Evolutionary conservation across 345 rosid genomes (phyloP), one percentile per base, ranked within the genome.

Genomic region (Melastoma malabathricum): DNA sequence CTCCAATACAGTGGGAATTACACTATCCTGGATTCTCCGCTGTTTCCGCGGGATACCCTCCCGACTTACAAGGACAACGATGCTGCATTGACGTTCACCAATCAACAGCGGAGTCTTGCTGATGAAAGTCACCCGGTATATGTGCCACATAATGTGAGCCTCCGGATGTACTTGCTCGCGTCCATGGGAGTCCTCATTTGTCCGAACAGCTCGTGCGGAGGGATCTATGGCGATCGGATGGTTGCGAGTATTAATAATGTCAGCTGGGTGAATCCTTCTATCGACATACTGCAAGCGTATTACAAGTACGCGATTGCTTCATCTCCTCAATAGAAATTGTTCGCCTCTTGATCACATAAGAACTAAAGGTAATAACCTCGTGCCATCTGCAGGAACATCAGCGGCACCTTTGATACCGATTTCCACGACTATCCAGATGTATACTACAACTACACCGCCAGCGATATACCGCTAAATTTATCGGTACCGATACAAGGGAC

Each of bases 271-370:
- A n/a, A 19, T 19, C 62, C 62, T 4, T 39, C 57, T 3, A 52
- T 18, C 12, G 60, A 64, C 18, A 22, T 57, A 44, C 45, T 64
- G 9, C 58, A 58, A 52, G 68, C 64, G 13, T 65, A 65, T 15
- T 54, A 62, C 23, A 13, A 47, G 60, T 55, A 51, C n/a, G 14
- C 17, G 25, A 13, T 25, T 3, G 27, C 4, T 59, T 44, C 15
- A 34, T 27, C 10, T 22, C 44, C n/a, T n/a, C n/a, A n/a, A n/a
- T n/a, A n/a, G n/a, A n/a, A n/a, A n/a, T n/a, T n/a, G n/a, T n/a
- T n/a, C n/a, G n/a, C n/a, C n/a, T n/a, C n/a, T n/a, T n/a, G n/a
- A n/a, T n/a, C n/a, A n/a, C n/a, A n/a, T n/a, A n/a, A n/a, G n/a
- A n/a, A n/a, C n/a, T n/a, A n/a, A n/a, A n/a, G n/a, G n/a, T n/a